Evolutionary conservation across 352 stramenopile species (phyloP), one percentile per base, ranked within the genome.

Genomic region (Globisporangium acanthophoron): DNA sequence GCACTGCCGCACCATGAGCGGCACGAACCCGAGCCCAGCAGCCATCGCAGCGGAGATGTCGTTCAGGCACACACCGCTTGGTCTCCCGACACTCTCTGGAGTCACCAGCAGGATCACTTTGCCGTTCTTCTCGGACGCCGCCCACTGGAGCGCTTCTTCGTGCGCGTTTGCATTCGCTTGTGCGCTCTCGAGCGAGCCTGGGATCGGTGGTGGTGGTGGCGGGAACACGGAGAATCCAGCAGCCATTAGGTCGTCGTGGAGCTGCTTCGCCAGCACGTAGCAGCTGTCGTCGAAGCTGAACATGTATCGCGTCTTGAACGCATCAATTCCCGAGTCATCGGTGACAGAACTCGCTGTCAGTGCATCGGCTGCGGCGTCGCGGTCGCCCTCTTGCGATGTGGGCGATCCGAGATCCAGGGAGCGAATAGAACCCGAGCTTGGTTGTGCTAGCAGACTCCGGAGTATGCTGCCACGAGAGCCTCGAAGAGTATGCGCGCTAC

Each of bases 21-120:
- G 81, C 27, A 91, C 79, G 55, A 91, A 90, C 2, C 81, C 77
- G 11, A 90, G 62, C 20, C 77, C 76, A 9, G 74, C 73, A 8
- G 75, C 69, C 79, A 90, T 91, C 15, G 76, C 81, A 20, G 71
- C 81, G 21, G 81, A 85, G 13, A 91, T 85, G 44, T 91, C 81
- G 56, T 90, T 91, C 51, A 91, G 64, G 24, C 79, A 87, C 46
- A 76, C 74, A 12, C 81, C 81, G 44, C 65, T 74, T 18, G 81
- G 81, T 1, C 81, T 68, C 0, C 81, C 81, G 33, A 91, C 81
- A 48, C 79, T 90, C 54, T 89, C 77, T 1, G 81, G 78, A 3
- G 81, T 91, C 27, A 89, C 64, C 13, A 91, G 62, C 33, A 91
- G 52, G 47, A 91, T 76, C 52, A 90, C 57, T 39, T 90, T 91